phyloP scores from a whole-genome alignment of 805 yeast genomes.

The Candida silvatica region DNA sequence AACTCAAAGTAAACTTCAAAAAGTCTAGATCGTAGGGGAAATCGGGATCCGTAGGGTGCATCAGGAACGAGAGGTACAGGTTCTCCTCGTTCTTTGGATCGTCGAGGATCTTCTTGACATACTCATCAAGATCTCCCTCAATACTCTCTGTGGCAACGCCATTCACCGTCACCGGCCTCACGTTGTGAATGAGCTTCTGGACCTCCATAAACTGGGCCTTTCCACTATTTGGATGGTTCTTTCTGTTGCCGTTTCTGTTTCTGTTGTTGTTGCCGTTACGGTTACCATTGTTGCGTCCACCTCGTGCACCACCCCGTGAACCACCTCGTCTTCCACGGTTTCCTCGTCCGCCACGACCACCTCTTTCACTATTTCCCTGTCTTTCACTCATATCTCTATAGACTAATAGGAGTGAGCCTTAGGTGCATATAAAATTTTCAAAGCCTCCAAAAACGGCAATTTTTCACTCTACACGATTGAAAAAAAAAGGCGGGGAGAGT shows the following conservation, averaged over 20 bases:
- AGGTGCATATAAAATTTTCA: no score
- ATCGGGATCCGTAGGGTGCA: constrained; percentile 61
- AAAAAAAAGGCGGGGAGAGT: no score
- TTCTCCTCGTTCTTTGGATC: constrained; percentile 11
- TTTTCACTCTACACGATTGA: no score
- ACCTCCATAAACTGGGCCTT: constrained; percentile 15
- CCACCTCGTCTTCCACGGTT: no score
- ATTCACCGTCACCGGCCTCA: constrained; percentile 22
- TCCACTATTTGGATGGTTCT: no score
- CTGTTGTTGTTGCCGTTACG: not conserved
- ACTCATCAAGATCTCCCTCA: constrained; percentile 12
- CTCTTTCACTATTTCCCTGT: no score
- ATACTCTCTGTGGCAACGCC: constrained; percentile 17
- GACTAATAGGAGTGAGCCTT: no score
- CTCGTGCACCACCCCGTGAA: no score
- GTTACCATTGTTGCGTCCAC: no score
- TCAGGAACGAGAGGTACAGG: constrained; percentile 34
- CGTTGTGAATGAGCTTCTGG: constrained; percentile 11
- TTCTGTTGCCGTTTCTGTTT: not conserved
- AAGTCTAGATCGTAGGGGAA: constrained; percentile 56
- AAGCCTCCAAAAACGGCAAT: no score
- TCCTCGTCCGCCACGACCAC: no score
- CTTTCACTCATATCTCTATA: no score
- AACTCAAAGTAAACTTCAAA: constrained; percentile 42
- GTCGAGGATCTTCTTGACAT: constrained; percentile 8